These are phyloP conservation scores for Coemansia reversa DNA, from an alignment of 192 early-diverging fungal genomes.

Conservation along the genomic window DNA sequence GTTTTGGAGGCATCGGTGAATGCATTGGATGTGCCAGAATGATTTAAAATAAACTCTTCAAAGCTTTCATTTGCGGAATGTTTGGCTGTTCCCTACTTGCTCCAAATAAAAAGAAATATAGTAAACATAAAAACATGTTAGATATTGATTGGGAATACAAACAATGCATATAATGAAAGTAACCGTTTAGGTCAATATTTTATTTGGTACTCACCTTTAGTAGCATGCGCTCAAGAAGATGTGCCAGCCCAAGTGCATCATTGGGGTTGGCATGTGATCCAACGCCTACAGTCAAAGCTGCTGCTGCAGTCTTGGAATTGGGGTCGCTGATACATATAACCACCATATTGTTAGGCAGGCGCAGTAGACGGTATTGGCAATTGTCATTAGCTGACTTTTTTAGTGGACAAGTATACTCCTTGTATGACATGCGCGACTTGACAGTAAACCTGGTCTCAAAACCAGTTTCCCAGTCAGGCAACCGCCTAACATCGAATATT, in stretches of 20 bases:
- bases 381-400: background rate
- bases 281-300: background rate
- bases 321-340: background rate
- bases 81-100: conserved; percentile 58
- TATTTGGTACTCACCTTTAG: too few species aligned
- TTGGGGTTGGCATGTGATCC: background rate
- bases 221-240: too few species aligned
- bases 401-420: background rate
- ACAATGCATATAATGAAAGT: too few species aligned
- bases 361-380: background rate
- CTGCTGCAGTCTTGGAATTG: background rate
- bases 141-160: too few species aligned
- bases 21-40: conserved; percentile 35
- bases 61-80: conserved; percentile 69
- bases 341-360: background rate
- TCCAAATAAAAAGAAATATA: background rate
- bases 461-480: background rate
- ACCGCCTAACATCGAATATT: background rate
- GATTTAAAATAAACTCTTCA: conserved; percentile 24
- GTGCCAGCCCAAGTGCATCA: background rate
- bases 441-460: background rate
- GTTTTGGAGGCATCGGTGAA: conserved; percentile 20
- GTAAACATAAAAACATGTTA: background rate
- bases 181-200: too few species aligned
- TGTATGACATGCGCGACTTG: background rate